Percentiles rank a stretch among this genome's conserved stretches.
phyloP scores from a whole-genome alignment of 345 rosid species.

The Citrus trifoliata region DNA sequence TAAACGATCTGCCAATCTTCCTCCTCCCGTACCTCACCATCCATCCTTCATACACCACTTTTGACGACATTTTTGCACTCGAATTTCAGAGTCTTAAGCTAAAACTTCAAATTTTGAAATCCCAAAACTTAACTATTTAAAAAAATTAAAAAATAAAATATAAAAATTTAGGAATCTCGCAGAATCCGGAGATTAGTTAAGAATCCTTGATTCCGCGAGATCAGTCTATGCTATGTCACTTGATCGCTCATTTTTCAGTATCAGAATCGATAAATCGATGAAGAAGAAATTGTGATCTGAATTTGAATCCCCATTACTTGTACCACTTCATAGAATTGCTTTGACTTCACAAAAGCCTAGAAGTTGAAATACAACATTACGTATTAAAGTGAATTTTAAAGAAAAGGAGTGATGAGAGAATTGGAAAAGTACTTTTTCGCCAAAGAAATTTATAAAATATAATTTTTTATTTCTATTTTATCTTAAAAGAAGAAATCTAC shows the following conservation, averaged over 20 bases:
- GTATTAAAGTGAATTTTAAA: not conserved
- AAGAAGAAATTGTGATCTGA: conserved; percentile 14
- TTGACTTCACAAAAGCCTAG: not conserved
- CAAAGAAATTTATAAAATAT: not conserved
- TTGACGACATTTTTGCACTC: conserved; percentile 57
- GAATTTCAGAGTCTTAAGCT: not conserved
- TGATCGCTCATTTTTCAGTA: conserved; percentile 18
- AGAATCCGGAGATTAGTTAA: conserved; percentile 35
- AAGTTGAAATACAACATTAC: conserved; percentile 13
- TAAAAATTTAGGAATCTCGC: conserved; percentile 19
- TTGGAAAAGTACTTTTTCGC: not conserved
- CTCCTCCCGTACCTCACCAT: conserved; percentile 98
- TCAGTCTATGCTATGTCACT: conserved; percentile 21
- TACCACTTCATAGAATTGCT: not conserved
- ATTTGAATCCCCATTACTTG: conserved; percentile 16
- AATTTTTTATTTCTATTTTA: not conserved
- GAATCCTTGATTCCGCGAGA: conserved; percentile 33
- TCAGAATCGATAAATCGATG: conserved; percentile 9
- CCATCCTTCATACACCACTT: conserved; percentile 97
- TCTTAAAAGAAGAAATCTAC: not conserved
- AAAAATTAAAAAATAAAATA: not conserved
- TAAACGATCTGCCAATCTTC: conserved; percentile 93
- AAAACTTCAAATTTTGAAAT: not conserved
- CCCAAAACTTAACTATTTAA: too few species aligned
- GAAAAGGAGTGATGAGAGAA: not conserved